These are phyloP conservation scores for Xanthoconium purpureum DNA, from an alignment of 768 basidiomycete species.

Conservation along the genomic window DNA sequence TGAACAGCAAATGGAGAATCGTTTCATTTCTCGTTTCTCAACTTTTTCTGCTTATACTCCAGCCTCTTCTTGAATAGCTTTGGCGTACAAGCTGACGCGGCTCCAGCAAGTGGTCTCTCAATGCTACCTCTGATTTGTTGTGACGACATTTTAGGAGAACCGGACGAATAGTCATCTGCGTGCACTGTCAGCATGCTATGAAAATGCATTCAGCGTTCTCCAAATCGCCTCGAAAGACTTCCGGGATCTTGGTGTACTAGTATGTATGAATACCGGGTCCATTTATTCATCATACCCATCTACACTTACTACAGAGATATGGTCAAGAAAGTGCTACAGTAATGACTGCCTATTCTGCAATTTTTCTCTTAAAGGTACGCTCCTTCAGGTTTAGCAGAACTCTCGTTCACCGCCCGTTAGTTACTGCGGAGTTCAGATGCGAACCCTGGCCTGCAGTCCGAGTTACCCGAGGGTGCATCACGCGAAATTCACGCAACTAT, in stretches of 20 bases:
- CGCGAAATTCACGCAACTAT: slow-evolving; percentile 67
- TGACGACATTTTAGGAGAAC: slow-evolving; percentile 42
- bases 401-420: slow-evolving; percentile 35
- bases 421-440: slow-evolving; percentile 66
- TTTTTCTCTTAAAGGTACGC: slow-evolving; percentile 70
- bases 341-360: slow-evolving; percentile 85
- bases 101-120: slow-evolving; percentile 43
- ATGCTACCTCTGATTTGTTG: background rate
- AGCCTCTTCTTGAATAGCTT: slow-evolving; percentile 83
- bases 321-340: slow-evolving; percentile 81
- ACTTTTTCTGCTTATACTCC: slow-evolving; percentile 73
- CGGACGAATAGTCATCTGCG: slow-evolving; percentile 60
- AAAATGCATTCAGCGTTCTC: slow-evolving; percentile 69
- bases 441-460: slow-evolving; percentile 52
- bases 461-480: slow-evolving; percentile 58
- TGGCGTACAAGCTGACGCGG: slow-evolving; percentile 64
- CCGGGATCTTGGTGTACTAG: slow-evolving; percentile 69
- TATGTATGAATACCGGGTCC: slow-evolving; percentile 39
- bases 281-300: background rate
- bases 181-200: slow-evolving; percentile 69
- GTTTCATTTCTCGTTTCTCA: slow-evolving; percentile 75
- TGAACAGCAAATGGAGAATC: slow-evolving; percentile 61
- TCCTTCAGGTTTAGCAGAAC: slow-evolving; percentile 3
- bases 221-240: slow-evolving; percentile 74
- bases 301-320: slow-evolving; percentile 53